Percentiles rank a stretch among this genome's conserved stretches.
These are phyloP conservation scores for Gardenia jasminoides DNA, from an alignment of 257 asterid genomes.

Conservation along the genomic window DNA sequence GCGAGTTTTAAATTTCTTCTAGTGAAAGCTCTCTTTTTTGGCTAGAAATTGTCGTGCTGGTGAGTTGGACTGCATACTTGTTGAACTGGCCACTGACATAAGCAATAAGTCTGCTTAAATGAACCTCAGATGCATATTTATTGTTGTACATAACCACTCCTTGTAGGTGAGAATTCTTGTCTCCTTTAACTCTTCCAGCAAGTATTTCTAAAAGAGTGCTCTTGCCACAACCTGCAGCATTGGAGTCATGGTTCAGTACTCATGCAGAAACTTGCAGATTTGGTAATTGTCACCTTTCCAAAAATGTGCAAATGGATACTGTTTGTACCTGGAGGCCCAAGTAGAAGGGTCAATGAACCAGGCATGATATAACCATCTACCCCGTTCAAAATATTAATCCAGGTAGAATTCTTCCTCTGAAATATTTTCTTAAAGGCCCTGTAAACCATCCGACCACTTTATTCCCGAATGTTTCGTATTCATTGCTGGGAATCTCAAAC, in stretches of 20 bases:
- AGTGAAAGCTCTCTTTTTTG: not conserved
- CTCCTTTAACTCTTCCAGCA: slow-evolving; percentile 13
- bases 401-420: not conserved
- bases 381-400: slow-evolving; percentile 13
- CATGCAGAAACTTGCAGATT: not conserved
- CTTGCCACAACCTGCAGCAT: slow-evolving; percentile 16
- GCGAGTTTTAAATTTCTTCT: not conserved
- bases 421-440: slow-evolving; percentile 1
- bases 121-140: slow-evolving; percentile 13
- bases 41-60: not conserved
- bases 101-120: slow-evolving; percentile 15
- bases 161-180: not conserved
- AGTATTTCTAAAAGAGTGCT: slow-evolving; percentile 16
- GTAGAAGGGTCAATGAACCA: slow-evolving; percentile 16
- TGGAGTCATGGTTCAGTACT: not conserved
- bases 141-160: slow-evolving; percentile 16
- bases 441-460: slow-evolving; percentile 11
- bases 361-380: slow-evolving; percentile 20
- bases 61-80: not conserved
- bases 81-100: slow-evolving; percentile 13
- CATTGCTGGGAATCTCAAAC: slow-evolving; percentile 3
- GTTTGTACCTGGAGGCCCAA: slow-evolving; percentile 18
- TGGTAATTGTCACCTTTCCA: not conserved
- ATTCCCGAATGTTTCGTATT: slow-evolving; percentile 17
- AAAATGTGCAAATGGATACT: no score